Base-by-base conservation (phyloP, 306 rosid species). In the Betula pendula region DNA sequence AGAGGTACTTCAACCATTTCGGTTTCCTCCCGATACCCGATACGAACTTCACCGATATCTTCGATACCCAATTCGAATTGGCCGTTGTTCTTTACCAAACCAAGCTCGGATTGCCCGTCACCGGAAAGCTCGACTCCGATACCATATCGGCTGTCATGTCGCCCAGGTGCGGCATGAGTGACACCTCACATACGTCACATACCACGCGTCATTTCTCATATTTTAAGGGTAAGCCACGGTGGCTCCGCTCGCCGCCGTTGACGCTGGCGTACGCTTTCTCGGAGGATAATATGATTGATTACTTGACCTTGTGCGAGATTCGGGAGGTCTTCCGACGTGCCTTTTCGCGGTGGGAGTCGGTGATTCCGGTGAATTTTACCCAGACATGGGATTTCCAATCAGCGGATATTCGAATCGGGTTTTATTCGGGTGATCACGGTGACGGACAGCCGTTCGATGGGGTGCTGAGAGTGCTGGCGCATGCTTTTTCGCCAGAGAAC, bases 381-480 rank as follows among this genome's bases (percentile, higher is more conserved):
- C 91, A 87, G 75, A 71, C 88, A 2, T 35, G 5, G 14, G 68
- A 68, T 8, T 92, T 88, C 83, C 56, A 62, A 7, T 66, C 84
- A 43, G 93, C 99, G 1, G 89, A 92, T 56, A 91, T 95, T 5
- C 80, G 81, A 75, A 92, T 95, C 68, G 99, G 98, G 72, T 95
- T 95, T 47, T 95, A 75, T 56, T 25, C 48, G 3, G 96, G 97
- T 0, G 91, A 95, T 70, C 98, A 95, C 81, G 99, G 99, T 0
- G 99, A 95, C 81, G 99, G 99, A 62, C 87, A 89, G 72, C 88
- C 97, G 81, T 95, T 95, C 1, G 97, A 95, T 44, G 99, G 97
- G 6, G 96, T 90, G 13, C 74, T 95, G 29, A 98, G 99, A 11
- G 85, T 95, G 44, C 72, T 95, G 38, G 99, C 90, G 0, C 99